A percentile compares a stretch with the other conserved stretches of the same genome.
Conservation (phyloP, 106 monocot species). For the Xerophyta viscosa region DNA sequence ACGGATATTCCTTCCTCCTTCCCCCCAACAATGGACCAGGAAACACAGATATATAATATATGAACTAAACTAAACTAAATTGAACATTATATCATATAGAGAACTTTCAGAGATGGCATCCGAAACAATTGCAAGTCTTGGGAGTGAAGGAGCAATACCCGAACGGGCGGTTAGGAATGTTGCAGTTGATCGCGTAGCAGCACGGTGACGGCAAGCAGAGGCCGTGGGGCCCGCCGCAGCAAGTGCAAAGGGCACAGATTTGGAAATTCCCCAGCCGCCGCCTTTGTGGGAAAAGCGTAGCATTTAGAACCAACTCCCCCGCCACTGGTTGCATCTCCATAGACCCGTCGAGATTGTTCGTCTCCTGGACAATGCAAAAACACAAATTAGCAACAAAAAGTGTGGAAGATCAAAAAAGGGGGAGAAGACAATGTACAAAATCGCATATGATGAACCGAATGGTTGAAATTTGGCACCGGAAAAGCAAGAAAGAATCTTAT, state of each 20-base stretch:
- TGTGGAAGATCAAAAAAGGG: no score
- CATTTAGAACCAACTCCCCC: background rate
- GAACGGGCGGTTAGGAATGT: constrained; percentile 92
- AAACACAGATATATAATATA: background rate
- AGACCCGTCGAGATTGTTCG: constrained; percentile 4
- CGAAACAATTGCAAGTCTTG: constrained; percentile 78
- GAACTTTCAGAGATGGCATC: constrained; percentile 45
- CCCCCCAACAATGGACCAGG: background rate
- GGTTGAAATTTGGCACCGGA: no score
- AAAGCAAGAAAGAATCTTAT: no score
- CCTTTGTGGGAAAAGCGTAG: constrained; percentile 20
- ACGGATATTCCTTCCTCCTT: background rate
- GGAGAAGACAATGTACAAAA: no score
- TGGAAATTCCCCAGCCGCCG: constrained; percentile 64
- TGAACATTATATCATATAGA: background rate
- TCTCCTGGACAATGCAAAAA: background rate
- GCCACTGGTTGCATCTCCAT: constrained; percentile 16
- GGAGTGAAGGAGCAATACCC: constrained; percentile 93
- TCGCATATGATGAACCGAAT: no score
- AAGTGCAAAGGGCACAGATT: constrained; percentile 88
- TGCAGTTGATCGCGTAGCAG: constrained; percentile 97
- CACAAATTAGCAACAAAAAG: background rate
- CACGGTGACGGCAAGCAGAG: constrained; percentile 88
- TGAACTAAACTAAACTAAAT: background rate
- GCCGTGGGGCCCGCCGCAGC: constrained; percentile 75